These are phyloP conservation scores for Ormosia semicastrata DNA, from an alignment of 306 rosid species.

Conservation along the genomic window DNA sequence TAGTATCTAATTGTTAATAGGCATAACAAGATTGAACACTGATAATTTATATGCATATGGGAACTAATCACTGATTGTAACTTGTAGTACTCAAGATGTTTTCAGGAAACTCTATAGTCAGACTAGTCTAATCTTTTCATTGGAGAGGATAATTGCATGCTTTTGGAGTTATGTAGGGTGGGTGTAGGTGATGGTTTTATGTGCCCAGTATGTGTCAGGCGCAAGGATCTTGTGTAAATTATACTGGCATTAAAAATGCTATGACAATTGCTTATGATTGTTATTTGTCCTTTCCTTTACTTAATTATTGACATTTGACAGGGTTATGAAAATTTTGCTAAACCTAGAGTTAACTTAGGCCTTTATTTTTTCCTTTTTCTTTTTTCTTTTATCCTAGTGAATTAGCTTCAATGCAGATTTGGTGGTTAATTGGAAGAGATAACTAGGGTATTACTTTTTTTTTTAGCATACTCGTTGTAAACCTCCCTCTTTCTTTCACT, in stretches of 20 bases:
- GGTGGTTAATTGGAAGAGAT: neutral
- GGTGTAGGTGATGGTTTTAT: neutral
- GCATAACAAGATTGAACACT: neutral
- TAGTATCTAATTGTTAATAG: constrained; percentile 22
- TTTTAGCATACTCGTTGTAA: neutral
- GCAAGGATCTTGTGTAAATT: neutral
- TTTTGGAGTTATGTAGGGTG: neutral
- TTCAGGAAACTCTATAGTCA: neutral
- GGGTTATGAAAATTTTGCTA: neutral
- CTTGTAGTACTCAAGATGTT: neutral
- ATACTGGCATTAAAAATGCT: neutral
- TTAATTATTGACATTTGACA: neutral
- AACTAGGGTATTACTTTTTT: neutral
- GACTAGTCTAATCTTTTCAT: neutral
- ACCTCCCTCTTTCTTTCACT: neutral
- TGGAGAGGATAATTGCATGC: neutral
- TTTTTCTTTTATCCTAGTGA: neutral
- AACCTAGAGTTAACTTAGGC: neutral
- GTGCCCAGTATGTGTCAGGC: neutral
- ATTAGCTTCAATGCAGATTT: neutral
- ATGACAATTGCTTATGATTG: neutral
- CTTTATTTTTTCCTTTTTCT: neutral
- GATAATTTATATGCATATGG: neutral
- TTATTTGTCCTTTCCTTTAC: neutral
- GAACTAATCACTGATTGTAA: constrained; percentile 19